Conservation (phyloP, 257 asterid genomes). For the Paulownia fortunei region DNA sequence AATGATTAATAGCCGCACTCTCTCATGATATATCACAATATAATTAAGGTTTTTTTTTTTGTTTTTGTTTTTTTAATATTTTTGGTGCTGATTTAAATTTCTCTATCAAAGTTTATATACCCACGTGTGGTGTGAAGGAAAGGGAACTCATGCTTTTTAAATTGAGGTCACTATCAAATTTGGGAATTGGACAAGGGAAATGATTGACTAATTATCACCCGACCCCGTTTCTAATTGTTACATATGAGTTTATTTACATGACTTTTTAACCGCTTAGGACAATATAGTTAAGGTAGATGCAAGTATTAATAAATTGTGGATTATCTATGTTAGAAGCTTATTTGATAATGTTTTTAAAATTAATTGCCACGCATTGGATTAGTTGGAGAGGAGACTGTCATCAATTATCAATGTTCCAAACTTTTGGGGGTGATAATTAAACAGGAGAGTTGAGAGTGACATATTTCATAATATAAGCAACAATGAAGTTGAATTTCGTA, state of each 20-base stretch:
- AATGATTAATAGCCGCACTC: not conserved
- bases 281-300: not conserved
- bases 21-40: not conserved
- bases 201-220: not conserved
- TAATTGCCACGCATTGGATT: conserved; percentile 9
- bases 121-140: conserved; percentile 10
- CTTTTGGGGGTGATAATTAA: conserved; percentile 29
- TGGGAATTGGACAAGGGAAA: not conserved
- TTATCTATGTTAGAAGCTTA: not conserved
- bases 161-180: conserved; percentile 1
- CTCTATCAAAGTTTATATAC: no score
- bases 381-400: not conserved
- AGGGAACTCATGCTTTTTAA: not conserved
- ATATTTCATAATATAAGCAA: not conserved
- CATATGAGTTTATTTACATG: no score
- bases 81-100: not conserved
- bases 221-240: not conserved
- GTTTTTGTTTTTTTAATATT: no score
- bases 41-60: not conserved
- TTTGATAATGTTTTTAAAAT: not conserved
- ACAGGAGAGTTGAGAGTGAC: conserved; percentile 33
- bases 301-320: not conserved
- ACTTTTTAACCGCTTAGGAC: no score
- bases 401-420: conserved; percentile 28
- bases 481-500: not conserved